Base-by-base conservation (phyloP, 2,329 filamentous ascomycete species). In the Diaporthe aspalathi region DNA sequence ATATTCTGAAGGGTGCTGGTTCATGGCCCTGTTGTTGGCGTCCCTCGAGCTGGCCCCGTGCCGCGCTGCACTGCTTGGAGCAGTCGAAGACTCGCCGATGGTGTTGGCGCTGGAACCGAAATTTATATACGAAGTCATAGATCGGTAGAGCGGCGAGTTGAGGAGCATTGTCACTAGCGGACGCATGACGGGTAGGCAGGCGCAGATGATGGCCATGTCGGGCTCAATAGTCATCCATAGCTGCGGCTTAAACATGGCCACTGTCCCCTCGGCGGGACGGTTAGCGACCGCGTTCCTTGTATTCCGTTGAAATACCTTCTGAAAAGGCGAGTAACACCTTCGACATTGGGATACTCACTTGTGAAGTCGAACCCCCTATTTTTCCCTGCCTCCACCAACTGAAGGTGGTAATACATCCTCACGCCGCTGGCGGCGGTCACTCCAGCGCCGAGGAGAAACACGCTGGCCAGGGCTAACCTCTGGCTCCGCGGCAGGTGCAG, bases 171-270 rank as follows among this genome's bases (percentile, higher is more conserved):
- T 65, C 1, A 65, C 60, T 20, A 65, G 45, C 0, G 60, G 60
- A 7, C 60, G 43, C 60, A 65, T 65, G 17, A 65, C 45, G 12
- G 60, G 60, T 8, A 65, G 60, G 29, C 60, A 65, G 29, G 60
- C 60, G 45, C 60, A 65, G 45, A 65, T 65, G 29, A 65, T 50
- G 27, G 60, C 60, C 60, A 65, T 50, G 29, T 65, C 60, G 27
- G 60, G 60, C 45, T 65, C 60, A 45, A 65, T 22, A 9, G 60
- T 50, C 60, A 65, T 65, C 60, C 60, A 65, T 9, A 65, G 29
- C n/a, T 65, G 60, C 2, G 45, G 60, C 0, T 38, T 20, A 5
- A 38, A 50, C 1, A 65, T n/a, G 27, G 5, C 45, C 60, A 63
- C 43, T 49, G 7, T 6, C 12, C 2, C 3, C 20, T n/a, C 27